These are phyloP conservation scores for Mortierella sp. DNA, from an alignment of 371 early-diverging fungal genomes.

Conservation along the genomic window DNA sequence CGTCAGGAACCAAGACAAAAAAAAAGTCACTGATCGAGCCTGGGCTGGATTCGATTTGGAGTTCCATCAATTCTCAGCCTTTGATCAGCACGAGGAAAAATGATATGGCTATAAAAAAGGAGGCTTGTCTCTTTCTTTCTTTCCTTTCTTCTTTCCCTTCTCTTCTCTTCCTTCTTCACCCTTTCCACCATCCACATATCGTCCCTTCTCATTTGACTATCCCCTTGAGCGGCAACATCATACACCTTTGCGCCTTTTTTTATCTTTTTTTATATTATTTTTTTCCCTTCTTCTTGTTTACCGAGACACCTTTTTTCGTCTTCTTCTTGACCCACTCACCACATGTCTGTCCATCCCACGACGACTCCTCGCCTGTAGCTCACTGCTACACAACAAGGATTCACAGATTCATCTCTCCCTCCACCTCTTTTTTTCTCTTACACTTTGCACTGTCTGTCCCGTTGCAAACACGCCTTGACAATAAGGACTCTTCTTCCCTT, in stretches of 20 bases:
- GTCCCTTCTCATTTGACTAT: too few species aligned
- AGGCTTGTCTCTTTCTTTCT: background rate
- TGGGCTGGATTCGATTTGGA: background rate
- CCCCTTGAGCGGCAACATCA: too few species aligned
- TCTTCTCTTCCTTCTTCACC: background rate
- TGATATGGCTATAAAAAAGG: background rate
- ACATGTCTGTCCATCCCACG: constrained; percentile 11
- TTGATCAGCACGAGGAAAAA: constrained; percentile 3
- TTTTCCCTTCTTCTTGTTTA: background rate
- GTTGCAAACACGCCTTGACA: background rate
- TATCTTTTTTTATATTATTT: background rate
- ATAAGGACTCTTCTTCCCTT: background rate
- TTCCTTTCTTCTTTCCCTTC: constrained; percentile 5
- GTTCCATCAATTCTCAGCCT: too few species aligned
- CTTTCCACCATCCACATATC: constrained; percentile 12
- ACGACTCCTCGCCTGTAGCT: constrained; percentile 8
- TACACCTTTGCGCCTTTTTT: background rate
- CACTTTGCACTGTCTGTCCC: background rate
- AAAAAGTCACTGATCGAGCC: background rate
- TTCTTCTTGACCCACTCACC: background rate
- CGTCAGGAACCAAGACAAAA: background rate
- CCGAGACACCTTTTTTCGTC: background rate
- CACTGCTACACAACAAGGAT: background rate
- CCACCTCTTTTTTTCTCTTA: background rate
- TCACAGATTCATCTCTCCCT: background rate